A percentile compares a stretch with the other conserved stretches of the same genome.
phyloP scores from a whole-genome alignment of 805 yeast species.

The Hagleromyces aurorensis region DNA sequence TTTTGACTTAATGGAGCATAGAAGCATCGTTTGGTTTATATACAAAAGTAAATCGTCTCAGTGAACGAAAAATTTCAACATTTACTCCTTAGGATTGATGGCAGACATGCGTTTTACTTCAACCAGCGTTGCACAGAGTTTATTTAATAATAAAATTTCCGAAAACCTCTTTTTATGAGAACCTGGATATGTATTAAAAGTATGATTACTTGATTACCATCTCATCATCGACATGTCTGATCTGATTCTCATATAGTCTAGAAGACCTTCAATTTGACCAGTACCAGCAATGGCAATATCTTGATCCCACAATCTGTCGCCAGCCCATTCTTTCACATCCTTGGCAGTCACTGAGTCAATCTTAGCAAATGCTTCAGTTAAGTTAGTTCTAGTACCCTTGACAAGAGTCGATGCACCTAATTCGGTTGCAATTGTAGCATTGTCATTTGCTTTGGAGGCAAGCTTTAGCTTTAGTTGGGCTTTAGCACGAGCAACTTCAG shows the following conservation, averaged over 20 bases:
- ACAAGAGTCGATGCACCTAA: constrained; percentile 44
- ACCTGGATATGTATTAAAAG: no score
- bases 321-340: constrained; percentile 67
- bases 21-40: no score
- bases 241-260: constrained; percentile 82
- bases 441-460: constrained; percentile 41
- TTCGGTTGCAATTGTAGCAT: constrained; percentile 44
- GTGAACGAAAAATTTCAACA: no score
- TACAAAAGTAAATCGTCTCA: no score
- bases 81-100: no score
- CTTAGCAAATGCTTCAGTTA: constrained; percentile 48
- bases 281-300: constrained; percentile 78
- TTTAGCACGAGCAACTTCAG: constrained; percentile 75
- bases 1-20: no score
- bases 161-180: no score
- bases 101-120: no score
- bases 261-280: constrained; percentile 78
- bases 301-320: constrained; percentile 69
- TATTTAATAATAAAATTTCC: no score
- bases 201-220: constrained; percentile 52
- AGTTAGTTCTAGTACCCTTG: constrained; percentile 54
- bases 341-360: constrained; percentile 57
- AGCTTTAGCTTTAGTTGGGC: constrained; percentile 58
- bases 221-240: constrained; percentile 86
- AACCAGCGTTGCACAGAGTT: no score